Conservation (phyloP, 2,329 filamentous ascomycete genomes). For the Aspergillus sergii region DNA sequence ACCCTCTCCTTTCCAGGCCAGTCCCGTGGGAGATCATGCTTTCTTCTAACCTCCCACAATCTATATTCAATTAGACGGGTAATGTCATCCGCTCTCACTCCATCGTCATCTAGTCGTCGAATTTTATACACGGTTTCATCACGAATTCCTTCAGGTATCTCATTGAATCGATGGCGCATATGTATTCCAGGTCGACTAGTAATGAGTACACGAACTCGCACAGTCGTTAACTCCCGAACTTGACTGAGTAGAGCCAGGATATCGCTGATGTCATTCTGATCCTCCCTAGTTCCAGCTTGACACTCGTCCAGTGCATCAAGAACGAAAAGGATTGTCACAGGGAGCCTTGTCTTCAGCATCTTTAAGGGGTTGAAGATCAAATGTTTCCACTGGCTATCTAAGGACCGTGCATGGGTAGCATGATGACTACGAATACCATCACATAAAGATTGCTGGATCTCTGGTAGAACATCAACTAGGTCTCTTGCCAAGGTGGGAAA, state of each 20-base stretch:
- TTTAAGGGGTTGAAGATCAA: neutral
- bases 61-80: neutral
- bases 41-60: neutral
- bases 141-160: neutral
- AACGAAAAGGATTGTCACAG: neutral
- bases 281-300: neutral
- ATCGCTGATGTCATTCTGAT: neutral
- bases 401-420: neutral
- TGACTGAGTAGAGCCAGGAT: neutral
- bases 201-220: neutral
- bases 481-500: constrained; percentile 29
- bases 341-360: neutral
- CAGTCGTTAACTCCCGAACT: neutral
- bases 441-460: neutral
- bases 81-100: neutral
- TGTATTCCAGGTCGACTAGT: neutral
- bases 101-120: neutral
- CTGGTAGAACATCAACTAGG: constrained; percentile 9
- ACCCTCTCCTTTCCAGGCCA: neutral
- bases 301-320: neutral
- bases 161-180: neutral
- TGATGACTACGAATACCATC: neutral
- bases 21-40: neutral
- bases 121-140: neutral
- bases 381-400: neutral